Base-by-base conservation (phyloP, 2,329 filamentous ascomycete genomes). In the Sclerotinia trifoliorum region DNA sequence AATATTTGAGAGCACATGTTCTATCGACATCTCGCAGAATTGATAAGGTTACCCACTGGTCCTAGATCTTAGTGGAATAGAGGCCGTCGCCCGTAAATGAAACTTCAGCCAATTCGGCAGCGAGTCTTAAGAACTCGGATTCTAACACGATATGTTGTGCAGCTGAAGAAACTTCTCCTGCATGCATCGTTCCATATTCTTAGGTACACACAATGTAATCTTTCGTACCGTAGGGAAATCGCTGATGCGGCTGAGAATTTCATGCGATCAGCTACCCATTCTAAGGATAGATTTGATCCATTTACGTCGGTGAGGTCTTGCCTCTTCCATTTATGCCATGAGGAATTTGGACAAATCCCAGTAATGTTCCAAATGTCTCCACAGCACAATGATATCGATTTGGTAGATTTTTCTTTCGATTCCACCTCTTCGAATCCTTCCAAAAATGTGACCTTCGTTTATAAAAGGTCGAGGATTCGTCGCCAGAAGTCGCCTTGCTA, bases 111-210 rank as follows among this genome's bases (percentile, higher is more conserved):
- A 71, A 24, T 26, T 69, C 32, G 10, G 15, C 11, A n/a, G 67
- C 68, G 11, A 66, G 24, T 35, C 39, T 48, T 42, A 67, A 67
- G 42, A 70, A 71, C 11, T 68, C 32, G 0, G 46, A 57, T 39
- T 65, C 26, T 1, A 65, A 15, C 19, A 62, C 55, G 11, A 71
- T 54, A 17, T 65, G 21, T 2, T 21, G 19, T 29, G 71, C 65
- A 51, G 54, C 65, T 5, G 58, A 57, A n/a, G 67, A 49, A 11
- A 71, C 68, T 4, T 65, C 39, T 6, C 67, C 69, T 48, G 46
- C 56, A 65, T 73, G 70, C 68, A 70, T 69, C 3, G 57, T 70
- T 68, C 68, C n/a, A 72, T 68, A 68, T 73, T 73, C 2, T 57
- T 49, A 56, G 70, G n/a, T n/a, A 71, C 39, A 61, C 61, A 70